These are phyloP conservation scores for Ophiostoma piceae DNA, from an alignment of 2,329 filamentous ascomycete genomes.

Conservation along the genomic window DNA sequence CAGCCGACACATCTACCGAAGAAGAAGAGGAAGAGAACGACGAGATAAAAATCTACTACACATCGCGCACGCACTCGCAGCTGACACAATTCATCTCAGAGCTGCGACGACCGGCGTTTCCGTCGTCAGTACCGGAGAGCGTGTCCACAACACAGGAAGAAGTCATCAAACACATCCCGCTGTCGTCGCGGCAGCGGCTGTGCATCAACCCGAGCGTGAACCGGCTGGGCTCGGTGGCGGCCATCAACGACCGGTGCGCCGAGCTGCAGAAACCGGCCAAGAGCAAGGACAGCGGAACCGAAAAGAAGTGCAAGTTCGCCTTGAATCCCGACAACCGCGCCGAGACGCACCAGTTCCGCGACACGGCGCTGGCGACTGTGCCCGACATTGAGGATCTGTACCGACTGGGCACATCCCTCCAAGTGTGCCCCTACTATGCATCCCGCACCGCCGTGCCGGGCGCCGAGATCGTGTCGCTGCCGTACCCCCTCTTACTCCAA, in stretches of 20 bases:
- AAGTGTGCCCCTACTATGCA: slow-evolving; percentile 94
- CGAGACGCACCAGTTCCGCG: slow-evolving; percentile 73
- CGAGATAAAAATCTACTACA: slow-evolving; percentile 78
- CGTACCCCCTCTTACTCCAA: slow-evolving; percentile 86
- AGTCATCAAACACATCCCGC: slow-evolving; percentile 69
- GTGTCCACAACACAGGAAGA: slow-evolving; percentile 38
- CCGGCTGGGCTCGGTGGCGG: slow-evolving; percentile 63
- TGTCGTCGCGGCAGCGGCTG: slow-evolving; percentile 79
- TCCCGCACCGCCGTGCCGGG: slow-evolving; percentile 75
- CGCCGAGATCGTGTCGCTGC: slow-evolving; percentile 85
- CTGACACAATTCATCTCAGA: slow-evolving; percentile 83
- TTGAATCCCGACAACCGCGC: slow-evolving; percentile 70
- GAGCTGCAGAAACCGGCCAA: slow-evolving; percentile 76
- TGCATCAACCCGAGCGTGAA: slow-evolving; percentile 86
- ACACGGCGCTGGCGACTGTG: slow-evolving; percentile 75
- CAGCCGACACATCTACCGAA: slow-evolving; percentile 37
- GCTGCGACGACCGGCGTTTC: slow-evolving; percentile 69
- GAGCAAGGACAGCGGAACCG: slow-evolving; percentile 31
- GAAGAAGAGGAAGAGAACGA: slow-evolving; percentile 48
- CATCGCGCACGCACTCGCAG: slow-evolving; percentile 88
- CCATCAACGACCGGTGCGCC: slow-evolving; percentile 88
- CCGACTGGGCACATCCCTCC: slow-evolving; percentile 67
- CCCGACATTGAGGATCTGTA: slow-evolving; percentile 92
- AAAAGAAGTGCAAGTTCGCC: slow-evolving; percentile 59
- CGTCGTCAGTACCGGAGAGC: slow-evolving; percentile 57